These are phyloP conservation scores for Kwoniella newhampshirensis DNA, from an alignment of 768 basidiomycete genomes.

Conservation along the genomic window DNA sequence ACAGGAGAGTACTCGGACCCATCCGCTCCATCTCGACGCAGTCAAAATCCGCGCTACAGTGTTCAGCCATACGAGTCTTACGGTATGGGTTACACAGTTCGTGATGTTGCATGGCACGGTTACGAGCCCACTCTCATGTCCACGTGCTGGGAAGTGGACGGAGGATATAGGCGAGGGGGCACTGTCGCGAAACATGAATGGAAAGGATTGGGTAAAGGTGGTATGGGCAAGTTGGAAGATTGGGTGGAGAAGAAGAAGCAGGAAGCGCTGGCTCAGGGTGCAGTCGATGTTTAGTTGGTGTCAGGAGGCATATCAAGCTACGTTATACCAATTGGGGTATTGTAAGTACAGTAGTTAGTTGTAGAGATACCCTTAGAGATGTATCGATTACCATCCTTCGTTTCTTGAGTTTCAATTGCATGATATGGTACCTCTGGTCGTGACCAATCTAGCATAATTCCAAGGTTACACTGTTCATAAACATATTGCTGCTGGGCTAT, in stretches of 20 bases:
- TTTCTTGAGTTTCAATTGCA: no score
- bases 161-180: conserved; percentile 61
- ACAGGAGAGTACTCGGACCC: conserved; percentile 60
- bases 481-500: no score
- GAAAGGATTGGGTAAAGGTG: conserved; percentile 79
- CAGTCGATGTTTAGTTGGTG: background rate
- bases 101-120: conserved; percentile 95
- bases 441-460: no score
- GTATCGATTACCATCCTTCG: no score
- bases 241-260: conserved; percentile 63
- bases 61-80: conserved; percentile 35
- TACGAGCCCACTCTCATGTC: conserved; percentile 89
- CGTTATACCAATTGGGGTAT: no score
- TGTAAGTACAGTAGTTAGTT: no score
- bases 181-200: conserved; percentile 90
- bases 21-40: conserved; percentile 57
- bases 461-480: no score
- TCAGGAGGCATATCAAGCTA: no score
- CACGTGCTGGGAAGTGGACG: conserved; percentile 75
- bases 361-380: no score
- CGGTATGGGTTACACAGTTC: conserved; percentile 63
- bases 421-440: no score
- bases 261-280: conserved; percentile 3
- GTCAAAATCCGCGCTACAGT: conserved; percentile 7
- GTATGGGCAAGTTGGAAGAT: conserved; percentile 63